phyloP scores from a whole-genome alignment of 345 rosid species.

The Hibiscus mutabilis region DNA sequence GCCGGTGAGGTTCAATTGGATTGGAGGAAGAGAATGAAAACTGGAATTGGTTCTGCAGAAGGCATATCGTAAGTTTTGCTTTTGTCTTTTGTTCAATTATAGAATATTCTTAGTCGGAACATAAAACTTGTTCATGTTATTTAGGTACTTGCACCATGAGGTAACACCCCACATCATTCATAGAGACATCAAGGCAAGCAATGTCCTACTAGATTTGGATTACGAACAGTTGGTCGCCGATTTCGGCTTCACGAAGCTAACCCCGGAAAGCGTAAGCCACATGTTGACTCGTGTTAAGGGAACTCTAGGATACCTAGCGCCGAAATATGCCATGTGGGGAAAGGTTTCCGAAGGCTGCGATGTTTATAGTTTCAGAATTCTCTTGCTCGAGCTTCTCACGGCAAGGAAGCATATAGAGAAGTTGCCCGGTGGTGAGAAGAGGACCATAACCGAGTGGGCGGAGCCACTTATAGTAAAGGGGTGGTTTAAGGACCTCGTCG shows the following conservation, averaged over 20 bases:
- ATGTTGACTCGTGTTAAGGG: conserved; percentile 75
- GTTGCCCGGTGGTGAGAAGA: conserved; percentile 55
- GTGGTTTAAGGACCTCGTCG: conserved; percentile 61
- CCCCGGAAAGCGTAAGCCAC: conserved; percentile 70
- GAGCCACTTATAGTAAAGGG: conserved; percentile 51
- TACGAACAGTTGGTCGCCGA: conserved; percentile 77
- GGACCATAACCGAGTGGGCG: conserved; percentile 76
- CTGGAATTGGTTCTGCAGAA: conserved; percentile 53
- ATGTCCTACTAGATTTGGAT: conserved; percentile 60
- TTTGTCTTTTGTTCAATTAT: background rate
- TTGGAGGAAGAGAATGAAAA: conserved; percentile 57
- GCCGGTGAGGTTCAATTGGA: conserved; percentile 41
- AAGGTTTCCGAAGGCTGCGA: conserved; percentile 75
- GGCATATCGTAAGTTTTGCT: conserved; percentile 46
- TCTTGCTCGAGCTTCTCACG: conserved; percentile 58
- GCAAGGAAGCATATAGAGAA: conserved; percentile 74
- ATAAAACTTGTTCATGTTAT: background rate
- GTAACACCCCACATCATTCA: conserved; percentile 59
- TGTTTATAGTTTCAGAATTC: conserved; percentile 81
- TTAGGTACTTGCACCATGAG: conserved; percentile 63
- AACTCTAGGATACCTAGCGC: conserved; percentile 74
- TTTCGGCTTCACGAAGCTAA: conserved; percentile 78
- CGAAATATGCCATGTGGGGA: conserved; percentile 83
- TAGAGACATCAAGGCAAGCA: conserved; percentile 55
- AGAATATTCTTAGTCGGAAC: background rate